Evolutionary conservation across 169 alveolate species (phyloP).

Genomic region (Cyclospora cayetanensis): DNA sequence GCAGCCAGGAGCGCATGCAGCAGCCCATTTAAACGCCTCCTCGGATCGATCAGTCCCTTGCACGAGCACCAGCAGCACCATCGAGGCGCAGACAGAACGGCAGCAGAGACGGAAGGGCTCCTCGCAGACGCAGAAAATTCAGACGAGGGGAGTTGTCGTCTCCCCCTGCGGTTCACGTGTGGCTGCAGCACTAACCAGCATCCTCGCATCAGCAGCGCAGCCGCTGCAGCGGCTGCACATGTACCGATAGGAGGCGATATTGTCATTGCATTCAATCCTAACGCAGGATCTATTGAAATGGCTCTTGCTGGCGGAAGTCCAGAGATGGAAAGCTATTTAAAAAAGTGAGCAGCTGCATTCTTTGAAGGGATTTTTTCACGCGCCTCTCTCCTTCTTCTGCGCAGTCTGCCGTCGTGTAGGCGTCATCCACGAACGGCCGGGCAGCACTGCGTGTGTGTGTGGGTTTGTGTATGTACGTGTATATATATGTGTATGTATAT

Average conservation of each 20-base stretch:
- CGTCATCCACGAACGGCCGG: no score
- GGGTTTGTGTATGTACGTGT: not conserved
- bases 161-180: slow-evolving; percentile 13
- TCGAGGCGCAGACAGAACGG: not conserved
- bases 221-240: not conserved
- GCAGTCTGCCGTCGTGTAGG: not conserved
- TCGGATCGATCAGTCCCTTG: not conserved
- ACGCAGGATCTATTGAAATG: slow-evolving; percentile 28
- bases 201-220: not conserved
- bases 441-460: not conserved
- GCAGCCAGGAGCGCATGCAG: slow-evolving; percentile 28
- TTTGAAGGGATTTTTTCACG: not conserved
- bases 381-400: no score
- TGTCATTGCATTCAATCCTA: slow-evolving; percentile 10
- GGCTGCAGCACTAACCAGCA: not conserved
- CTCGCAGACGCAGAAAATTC: not conserved
- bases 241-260: not conserved
- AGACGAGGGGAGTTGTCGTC: not conserved
- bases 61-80: slow-evolving; percentile 23
- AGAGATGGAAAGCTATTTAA: not conserved
- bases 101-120: not conserved
- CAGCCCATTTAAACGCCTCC: not conserved
- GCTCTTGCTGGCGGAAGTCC: slow-evolving; percentile 9
- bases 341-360: not conserved
- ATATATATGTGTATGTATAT: not conserved